Evolutionary conservation across 1,284 basidiomycete genomes (phyloP), one percentile per base, ranked within the genome.

Genomic region (Leccinum cinnamomeum): DNA sequence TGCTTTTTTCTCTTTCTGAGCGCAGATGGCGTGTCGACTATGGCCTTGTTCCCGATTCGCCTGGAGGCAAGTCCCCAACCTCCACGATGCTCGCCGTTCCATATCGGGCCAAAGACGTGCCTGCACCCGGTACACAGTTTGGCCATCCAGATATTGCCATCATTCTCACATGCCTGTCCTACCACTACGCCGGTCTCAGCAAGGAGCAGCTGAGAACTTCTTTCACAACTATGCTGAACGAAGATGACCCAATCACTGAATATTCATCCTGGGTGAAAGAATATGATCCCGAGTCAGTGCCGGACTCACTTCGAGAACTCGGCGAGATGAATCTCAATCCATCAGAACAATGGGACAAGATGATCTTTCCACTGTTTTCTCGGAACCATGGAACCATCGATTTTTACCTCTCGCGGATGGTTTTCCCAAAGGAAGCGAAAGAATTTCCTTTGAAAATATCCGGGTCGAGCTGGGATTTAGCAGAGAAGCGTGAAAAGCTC

Each of bases 401-500:
- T 60, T 86, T 86, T 65, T 85, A 77, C 67, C 73, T 85, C 25
- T 75, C 79, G 0, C 71, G 16, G 11, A 39, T 70, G 3, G 69
- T 71, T 6, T 68, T 71, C 14, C 69, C 67, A 0, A 68, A 37
- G 10, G 62, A 66, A 53, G 82, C 81, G 0, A 81, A 81, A 60
- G 78, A 83, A 53, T 85, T 85, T 62, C 76, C 75, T 0, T 62
- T 68, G 5, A 85, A 82, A 62, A 64, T 86, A 1, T 69, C 79
- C 2, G 79, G 82, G 3, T 83, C 81, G 8, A 79, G 78, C 0
- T 86, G 84, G 84, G 84, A 86, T 72, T 70, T 86, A 46, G 82
- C 80, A 0, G 78, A 79, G 61, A 60, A 60, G 5, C 79, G 72
- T 55, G 53, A 53, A 1, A 71, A 78, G 37, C 25, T 77, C 0